Conservation (phyloP, 805 yeast genomes). For the Candida quercuum region DNA sequence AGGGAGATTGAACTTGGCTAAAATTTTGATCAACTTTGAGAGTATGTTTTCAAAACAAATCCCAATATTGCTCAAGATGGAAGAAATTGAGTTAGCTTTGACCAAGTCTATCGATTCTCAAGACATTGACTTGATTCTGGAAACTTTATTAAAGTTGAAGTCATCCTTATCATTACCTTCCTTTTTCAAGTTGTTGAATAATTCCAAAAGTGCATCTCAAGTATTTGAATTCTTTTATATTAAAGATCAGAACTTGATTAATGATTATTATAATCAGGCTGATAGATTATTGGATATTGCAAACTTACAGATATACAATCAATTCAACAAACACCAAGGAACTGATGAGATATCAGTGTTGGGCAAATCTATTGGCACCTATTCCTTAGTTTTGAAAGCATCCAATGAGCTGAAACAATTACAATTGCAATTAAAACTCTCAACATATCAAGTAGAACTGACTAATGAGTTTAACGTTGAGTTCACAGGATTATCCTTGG, state of each 20-base stretch:
- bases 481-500: constrained; percentile 37
- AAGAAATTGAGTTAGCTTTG: constrained; percentile 66
- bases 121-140: constrained; percentile 45
- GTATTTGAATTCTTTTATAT: constrained; percentile 29
- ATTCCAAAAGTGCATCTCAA: constrained; percentile 33
- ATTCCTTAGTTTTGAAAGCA: constrained; percentile 28
- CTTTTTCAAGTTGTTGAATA: constrained; percentile 60
- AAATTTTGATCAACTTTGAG: constrained; percentile 63
- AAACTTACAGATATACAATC: constrained; percentile 30
- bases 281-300: constrained; percentile 49
- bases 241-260: constrained; percentile 33
- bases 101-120: constrained; percentile 46
- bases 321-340: constrained; percentile 8
- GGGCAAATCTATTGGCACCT: constrained; percentile 23
- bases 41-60: constrained; percentile 52
- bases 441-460: constrained; percentile 39
- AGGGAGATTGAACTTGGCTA: constrained; percentile 69
- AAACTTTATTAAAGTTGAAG: constrained; percentile 48
- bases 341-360: constrained; percentile 22
- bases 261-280: constrained; percentile 58
- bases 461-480: constrained; percentile 35
- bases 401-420: constrained; percentile 34
- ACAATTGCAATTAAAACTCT: constrained; percentile 39
- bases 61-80: constrained; percentile 60
- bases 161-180: constrained; percentile 56